A percentile compares a stretch with the other conserved stretches of the same genome.
phyloP scores from a whole-genome alignment of 2,329 filamentous ascomycete genomes.

The Fusarium sp. region DNA sequence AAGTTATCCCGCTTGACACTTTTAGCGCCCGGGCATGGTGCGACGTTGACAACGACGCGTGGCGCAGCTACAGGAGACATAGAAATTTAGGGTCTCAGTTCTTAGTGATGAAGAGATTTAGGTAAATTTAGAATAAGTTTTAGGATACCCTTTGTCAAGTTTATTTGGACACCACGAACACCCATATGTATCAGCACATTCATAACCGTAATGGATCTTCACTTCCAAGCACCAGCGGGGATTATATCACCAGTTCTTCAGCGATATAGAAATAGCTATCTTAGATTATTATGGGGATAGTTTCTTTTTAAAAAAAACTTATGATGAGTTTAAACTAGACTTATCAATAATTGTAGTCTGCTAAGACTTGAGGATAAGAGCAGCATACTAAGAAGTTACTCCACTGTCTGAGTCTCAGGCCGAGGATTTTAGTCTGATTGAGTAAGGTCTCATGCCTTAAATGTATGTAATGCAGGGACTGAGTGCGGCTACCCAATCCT shows the following conservation, averaged over 20 bases:
- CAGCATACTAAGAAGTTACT: background rate
- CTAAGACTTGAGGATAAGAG: accelerated
- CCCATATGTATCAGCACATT: background rate
- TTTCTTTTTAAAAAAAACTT: no score
- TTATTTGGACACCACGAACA: background rate
- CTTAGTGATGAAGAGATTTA: no score
- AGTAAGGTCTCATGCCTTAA: background rate
- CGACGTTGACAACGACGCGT: background rate
- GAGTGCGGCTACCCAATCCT: background rate
- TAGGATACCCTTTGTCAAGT: no score
- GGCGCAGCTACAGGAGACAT: background rate
- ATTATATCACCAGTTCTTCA: background rate
- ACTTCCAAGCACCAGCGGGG: background rate
- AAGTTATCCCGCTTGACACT: background rate
- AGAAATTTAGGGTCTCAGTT: no score
- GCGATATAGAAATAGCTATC: background rate
- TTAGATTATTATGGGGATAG: no score
- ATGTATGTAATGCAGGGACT: background rate
- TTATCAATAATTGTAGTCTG: accelerated
- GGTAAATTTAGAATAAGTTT: no score
- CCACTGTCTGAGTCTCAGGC: background rate
- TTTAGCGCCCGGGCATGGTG: accelerated
- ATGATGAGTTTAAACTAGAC: background rate
- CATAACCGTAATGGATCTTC: background rate
- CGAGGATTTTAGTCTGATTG: background rate